Conservation (phyloP, 495 filamentous ascomycete species). For the Xylaria nigripes region DNA sequence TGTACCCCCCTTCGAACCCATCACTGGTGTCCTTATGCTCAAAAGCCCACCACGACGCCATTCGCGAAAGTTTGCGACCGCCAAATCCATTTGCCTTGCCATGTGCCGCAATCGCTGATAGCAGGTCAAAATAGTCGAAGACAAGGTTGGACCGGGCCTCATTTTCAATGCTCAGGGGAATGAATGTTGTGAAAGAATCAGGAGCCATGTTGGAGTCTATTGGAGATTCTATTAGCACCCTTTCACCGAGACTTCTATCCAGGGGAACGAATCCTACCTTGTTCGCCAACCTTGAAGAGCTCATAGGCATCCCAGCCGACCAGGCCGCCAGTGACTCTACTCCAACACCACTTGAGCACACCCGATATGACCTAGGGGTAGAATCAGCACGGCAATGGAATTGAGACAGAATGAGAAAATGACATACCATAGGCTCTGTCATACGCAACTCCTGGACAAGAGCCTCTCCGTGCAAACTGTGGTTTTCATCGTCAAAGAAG, state of each 20-base stretch:
- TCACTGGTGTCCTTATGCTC: conserved; percentile 75
- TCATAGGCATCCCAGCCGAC: conserved; percentile 98
- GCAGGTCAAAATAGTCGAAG: conserved; percentile 91
- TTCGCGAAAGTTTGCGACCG: conserved; percentile 85
- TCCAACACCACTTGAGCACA: conserved; percentile 98
- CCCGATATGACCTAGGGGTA: conserved; percentile 70
- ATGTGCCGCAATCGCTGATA: conserved; percentile 70
- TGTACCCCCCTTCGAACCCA: conserved; percentile 96
- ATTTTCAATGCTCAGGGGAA: conserved; percentile 87
- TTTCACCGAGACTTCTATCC: neutral
- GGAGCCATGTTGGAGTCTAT: conserved; percentile 85
- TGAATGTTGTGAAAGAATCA: conserved; percentile 92
- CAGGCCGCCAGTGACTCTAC: conserved; percentile 80
- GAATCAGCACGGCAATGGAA: neutral
- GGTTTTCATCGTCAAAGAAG: conserved; percentile 67
- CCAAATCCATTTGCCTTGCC: conserved; percentile 90
- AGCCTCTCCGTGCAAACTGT: conserved; percentile 53
- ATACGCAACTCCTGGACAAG: conserved; percentile 83
- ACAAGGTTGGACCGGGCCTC: conserved; percentile 81
- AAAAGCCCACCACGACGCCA: conserved; percentile 99
- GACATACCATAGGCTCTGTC: conserved; percentile 81
- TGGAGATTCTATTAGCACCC: conserved; percentile 1
- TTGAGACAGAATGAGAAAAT: neutral
- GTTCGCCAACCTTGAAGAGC: conserved; percentile 87
- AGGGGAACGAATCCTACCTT: conserved; percentile 53